Evolutionary conservation across 2,329 filamentous ascomycete genomes (phyloP).

Genomic region (Apiospora pterosperma): DNA sequence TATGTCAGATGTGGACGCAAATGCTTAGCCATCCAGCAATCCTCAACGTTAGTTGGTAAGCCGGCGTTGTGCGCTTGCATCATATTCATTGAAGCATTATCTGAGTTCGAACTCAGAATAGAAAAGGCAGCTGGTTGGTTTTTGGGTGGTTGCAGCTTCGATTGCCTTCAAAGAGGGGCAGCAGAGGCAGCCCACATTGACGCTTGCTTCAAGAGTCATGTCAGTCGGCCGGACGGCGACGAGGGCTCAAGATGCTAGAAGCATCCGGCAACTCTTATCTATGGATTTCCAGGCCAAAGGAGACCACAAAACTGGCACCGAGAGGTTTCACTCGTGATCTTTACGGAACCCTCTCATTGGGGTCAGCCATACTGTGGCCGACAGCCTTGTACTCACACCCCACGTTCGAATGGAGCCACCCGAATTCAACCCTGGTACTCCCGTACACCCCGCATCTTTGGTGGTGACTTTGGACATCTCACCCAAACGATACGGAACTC

Average conservation of each 20-base stretch:
- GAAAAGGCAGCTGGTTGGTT: background rate
- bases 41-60: slow-evolving; percentile 5
- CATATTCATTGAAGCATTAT: background rate
- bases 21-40: slow-evolving; percentile 5
- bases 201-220: background rate
- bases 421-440: background rate
- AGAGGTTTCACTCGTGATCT: background rate
- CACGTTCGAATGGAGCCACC: background rate
- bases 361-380: background rate
- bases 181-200: background rate
- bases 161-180: background rate
- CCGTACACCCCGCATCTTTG: background rate
- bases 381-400: background rate
- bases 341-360: background rate
- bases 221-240: background rate
- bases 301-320: background rate
- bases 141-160: background rate
- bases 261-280: background rate
- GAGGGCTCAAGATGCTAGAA: background rate
- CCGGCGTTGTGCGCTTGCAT: slow-evolving; percentile 8
- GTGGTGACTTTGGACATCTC: background rate
- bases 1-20: slow-evolving; percentile 9
- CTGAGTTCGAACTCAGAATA: background rate
- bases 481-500: background rate
- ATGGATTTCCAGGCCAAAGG: background rate